These are phyloP conservation scores for Vanrija pseudolonga DNA, from an alignment of 1,284 basidiomycete species.

Conservation along the genomic window DNA sequence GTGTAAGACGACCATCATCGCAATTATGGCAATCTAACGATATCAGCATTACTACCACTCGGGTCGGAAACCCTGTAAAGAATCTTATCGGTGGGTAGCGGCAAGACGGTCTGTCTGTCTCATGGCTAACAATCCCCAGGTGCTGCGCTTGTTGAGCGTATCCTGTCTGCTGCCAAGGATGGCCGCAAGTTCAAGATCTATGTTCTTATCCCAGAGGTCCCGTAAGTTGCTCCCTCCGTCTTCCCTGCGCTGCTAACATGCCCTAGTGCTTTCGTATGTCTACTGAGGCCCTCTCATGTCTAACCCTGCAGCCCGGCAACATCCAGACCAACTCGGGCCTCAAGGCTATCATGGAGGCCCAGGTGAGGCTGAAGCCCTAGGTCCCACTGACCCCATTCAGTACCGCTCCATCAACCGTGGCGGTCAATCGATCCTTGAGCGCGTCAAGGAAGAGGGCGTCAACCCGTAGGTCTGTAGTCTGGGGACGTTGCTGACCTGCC, in stretches of 20 bases:
- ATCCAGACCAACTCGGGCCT: conserved; percentile 66
- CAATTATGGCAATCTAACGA: background rate
- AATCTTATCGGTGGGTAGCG: conserved; percentile 63
- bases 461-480: conserved; percentile 59
- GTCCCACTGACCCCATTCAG: conserved; percentile 8
- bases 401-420: conserved; percentile 79
- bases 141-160: conserved; percentile 72
- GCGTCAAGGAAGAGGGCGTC: conserved; percentile 69
- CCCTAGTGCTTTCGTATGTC: conserved; percentile 38
- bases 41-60: conserved; percentile 71
- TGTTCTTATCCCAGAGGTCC: conserved; percentile 66
- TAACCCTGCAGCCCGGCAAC: conserved; percentile 59
- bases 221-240: conserved; percentile 24
- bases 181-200: conserved; percentile 73
- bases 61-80: conserved; percentile 59
- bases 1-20: conserved; percentile 14
- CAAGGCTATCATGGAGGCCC: conserved; percentile 55
- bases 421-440: conserved; percentile 77
- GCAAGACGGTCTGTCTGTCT: background rate
- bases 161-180: conserved; percentile 68
- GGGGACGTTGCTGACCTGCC: background rate
- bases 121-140: conserved; percentile 28
- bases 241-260: background rate
- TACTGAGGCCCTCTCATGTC: background rate
- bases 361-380: conserved; percentile 7